phyloP scores from a whole-genome alignment of 192 early-diverging fungal species.

The Haplosporangium gracile region DNA sequence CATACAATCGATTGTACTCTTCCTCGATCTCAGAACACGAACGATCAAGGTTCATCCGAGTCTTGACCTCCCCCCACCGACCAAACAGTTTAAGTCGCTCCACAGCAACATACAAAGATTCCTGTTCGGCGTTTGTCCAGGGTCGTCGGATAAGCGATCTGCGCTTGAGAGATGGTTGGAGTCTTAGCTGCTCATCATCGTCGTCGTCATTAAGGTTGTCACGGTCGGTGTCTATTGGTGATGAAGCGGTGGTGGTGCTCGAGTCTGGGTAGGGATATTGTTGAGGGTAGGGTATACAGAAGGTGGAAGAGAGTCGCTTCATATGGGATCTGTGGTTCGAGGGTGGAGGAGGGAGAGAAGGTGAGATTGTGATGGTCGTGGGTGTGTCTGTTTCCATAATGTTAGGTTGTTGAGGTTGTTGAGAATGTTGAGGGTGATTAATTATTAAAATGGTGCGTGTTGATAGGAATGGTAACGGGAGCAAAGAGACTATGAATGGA shows the following conservation, averaged over 20 bases:
- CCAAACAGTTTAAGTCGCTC: conserved; percentile 38
- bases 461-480: not conserved
- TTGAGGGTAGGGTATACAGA: not conserved
- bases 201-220: not conserved
- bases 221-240: not conserved
- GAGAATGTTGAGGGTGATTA: not conserved
- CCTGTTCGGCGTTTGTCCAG: conserved; percentile 51
- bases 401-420: not conserved
- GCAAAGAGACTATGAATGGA: not conserved
- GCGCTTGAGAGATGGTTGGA: conserved; percentile 7
- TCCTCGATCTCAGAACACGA: conserved; percentile 32
- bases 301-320: conserved; percentile 34
- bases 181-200: not conserved
- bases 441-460: not conserved
- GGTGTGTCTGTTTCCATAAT: not conserved
- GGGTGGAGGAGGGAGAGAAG: not conserved
- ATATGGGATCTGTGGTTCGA: conserved; percentile 19
- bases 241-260: not conserved
- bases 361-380: not conserved
- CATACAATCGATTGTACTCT: conserved; percentile 47
- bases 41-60: conserved; percentile 37
- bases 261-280: conserved; percentile 5
- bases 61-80: conserved; percentile 25
- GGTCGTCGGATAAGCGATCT: conserved; percentile 6
- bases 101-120: conserved; percentile 45